Conservation (phyloP, 2,329 filamentous ascomycete genomes). For the Fusarium pseudoanthophilum region DNA sequence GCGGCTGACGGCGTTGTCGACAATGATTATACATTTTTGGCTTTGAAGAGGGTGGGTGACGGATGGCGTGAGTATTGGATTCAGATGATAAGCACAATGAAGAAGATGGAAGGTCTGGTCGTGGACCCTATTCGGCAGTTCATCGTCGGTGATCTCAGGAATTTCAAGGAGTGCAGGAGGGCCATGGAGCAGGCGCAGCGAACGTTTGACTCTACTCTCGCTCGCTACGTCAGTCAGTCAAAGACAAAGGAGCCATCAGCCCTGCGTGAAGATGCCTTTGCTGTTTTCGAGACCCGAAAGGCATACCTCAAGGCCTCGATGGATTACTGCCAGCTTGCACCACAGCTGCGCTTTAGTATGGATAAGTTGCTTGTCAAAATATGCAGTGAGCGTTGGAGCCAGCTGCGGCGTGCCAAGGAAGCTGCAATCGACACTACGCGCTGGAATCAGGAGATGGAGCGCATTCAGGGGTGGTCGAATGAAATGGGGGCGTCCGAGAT, state of each 20-base stretch:
- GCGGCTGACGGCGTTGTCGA: constrained; percentile 88
- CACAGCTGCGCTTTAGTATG: constrained; percentile 83
- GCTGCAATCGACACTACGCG: constrained; percentile 71
- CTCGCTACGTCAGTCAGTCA: constrained; percentile 83
- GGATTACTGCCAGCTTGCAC: constrained; percentile 90
- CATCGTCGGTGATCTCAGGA: constrained; percentile 79
- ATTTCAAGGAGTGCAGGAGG: constrained; percentile 86
- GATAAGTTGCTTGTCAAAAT: constrained; percentile 88
- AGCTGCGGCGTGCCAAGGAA: constrained; percentile 80
- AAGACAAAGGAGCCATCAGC: constrained; percentile 95
- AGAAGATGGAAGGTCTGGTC: constrained; percentile 79
- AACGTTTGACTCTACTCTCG: constrained; percentile 82
- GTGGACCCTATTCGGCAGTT: constrained; percentile 86
- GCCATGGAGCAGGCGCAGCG: constrained; percentile 83
- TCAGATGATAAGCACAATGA: constrained; percentile 77
- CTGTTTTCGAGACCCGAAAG: constrained; percentile 91
- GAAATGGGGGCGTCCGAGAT: constrained; percentile 94
- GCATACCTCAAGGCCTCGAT: constrained; percentile 90
- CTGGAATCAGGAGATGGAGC: constrained; percentile 85
- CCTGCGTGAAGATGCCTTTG: constrained; percentile 93
- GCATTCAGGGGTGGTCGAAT: constrained; percentile 90
- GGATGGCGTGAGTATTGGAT: constrained; percentile 90
- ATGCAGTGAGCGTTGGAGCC: constrained; percentile 87
- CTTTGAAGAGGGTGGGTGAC: constrained; percentile 85
- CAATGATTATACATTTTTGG: constrained; percentile 92